These are phyloP conservation scores for Botrytis medusae DNA, from an alignment of 2,329 filamentous ascomycete species.

Conservation along the genomic window DNA sequence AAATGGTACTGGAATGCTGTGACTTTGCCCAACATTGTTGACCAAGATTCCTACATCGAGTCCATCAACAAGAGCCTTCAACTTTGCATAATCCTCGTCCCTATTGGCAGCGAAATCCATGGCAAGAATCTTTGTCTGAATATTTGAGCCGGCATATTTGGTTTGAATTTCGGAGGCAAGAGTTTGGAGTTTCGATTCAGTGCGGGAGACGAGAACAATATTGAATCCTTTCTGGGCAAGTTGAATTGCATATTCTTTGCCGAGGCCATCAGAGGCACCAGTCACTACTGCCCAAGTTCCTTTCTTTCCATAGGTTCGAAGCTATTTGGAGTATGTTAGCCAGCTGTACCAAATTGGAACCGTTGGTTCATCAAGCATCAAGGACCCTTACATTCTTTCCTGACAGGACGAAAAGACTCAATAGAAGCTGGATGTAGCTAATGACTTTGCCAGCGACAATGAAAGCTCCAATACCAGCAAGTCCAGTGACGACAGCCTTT, in stretches of 20 bases:
- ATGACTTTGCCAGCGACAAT: slow-evolving; percentile 57
- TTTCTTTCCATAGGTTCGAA: slow-evolving; percentile 85
- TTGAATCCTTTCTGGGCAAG: slow-evolving; percentile 93
- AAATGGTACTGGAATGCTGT: slow-evolving; percentile 90
- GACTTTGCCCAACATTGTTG: slow-evolving; percentile 96
- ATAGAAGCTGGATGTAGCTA: slow-evolving; percentile 59
- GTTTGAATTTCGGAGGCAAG: slow-evolving; percentile 73
- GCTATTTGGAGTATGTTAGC: slow-evolving; percentile 49
- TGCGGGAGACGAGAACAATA: slow-evolving; percentile 90
- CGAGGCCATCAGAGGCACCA: slow-evolving; percentile 92
- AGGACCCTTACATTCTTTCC: slow-evolving; percentile 54
- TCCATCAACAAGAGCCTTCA: slow-evolving; percentile 66
- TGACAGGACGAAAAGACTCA: slow-evolving; percentile 67
- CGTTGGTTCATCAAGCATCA: not conserved
- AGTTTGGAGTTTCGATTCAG: slow-evolving; percentile 81
- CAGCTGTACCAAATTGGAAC: not conserved
- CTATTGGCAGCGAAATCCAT: slow-evolving; percentile 90
- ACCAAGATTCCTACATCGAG: slow-evolving; percentile 84
- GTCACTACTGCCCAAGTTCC: slow-evolving; percentile 95
- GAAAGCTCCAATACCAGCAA: slow-evolving; percentile 57
- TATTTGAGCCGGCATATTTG: slow-evolving; percentile 59
- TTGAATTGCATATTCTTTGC: slow-evolving; percentile 92
- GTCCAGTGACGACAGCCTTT: slow-evolving; percentile 29
- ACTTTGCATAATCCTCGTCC: slow-evolving; percentile 74
- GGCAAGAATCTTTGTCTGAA: slow-evolving; percentile 74